phyloP scores from a whole-genome alignment of 202 grass and related monocot species.

The Zizania palustris region DNA sequence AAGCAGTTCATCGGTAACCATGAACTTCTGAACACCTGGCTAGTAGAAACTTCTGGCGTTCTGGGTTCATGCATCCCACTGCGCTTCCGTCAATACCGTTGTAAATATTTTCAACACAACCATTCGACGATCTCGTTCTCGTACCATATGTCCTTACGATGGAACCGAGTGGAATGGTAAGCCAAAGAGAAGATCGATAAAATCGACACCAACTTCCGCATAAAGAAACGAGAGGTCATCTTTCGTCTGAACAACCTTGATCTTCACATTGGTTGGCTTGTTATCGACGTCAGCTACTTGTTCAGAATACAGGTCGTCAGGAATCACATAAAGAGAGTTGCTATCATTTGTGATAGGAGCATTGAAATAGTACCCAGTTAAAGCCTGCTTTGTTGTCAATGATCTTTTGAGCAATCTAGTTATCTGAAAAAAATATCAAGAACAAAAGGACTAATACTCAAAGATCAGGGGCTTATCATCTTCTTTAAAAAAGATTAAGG shows the following conservation, averaged over 20 bases:
- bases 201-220: too few relatives aligned
- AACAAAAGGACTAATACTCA: too few relatives aligned
- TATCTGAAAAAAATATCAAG: conserved; percentile 36
- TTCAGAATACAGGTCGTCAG: too few relatives aligned
- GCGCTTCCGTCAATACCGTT: neutral
- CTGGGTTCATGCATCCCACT: neutral
- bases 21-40: neutral
- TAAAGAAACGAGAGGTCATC: neutral
- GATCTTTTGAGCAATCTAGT: conserved; percentile 37
- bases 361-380: conserved; percentile 29
- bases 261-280: neutral
- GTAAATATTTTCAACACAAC: conserved; percentile 24
- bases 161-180: conserved; percentile 1
- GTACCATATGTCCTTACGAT: neutral
- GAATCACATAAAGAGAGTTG: neutral
- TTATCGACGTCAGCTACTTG: too few relatives aligned
- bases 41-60: too few relatives aligned
- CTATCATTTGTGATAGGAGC: neutral
- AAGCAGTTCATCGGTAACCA: conserved; percentile 22
- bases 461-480: too few relatives aligned
- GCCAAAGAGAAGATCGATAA: neutral
- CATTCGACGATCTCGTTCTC: neutral
- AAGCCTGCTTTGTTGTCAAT: conserved; percentile 28
- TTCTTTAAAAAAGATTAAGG: too few relatives aligned
- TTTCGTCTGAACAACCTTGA: conserved; percentile 29